Evolutionary conservation across 1,284 basidiomycete species (phyloP), one percentile per base, ranked within the genome.

Genomic region (Puccinia polysora): DNA sequence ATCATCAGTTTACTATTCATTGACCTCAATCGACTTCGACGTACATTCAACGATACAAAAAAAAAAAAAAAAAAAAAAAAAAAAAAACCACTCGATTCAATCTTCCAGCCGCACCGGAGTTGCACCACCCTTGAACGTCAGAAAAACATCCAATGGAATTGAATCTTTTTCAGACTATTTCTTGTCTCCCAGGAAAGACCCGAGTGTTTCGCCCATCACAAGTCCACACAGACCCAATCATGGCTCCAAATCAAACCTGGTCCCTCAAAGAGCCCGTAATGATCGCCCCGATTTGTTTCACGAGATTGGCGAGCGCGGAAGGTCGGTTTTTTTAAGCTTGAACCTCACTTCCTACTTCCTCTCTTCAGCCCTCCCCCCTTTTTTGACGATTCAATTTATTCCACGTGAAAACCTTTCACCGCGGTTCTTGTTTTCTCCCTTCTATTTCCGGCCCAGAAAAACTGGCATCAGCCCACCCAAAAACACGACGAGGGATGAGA

Each of bases 291-390:
- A 71, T 63, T 25, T 38, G 40, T 63, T 40, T 50, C 68, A 71
- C 45, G 68, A 71, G 34, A 71, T 71, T 25, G 68, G 68, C 10
- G 68, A 71, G 63, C 56, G 68, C 34, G 68, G 68, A 63, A 71
- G 68, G 68, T 71, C 10, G n/a, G 43, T 20, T 47, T 68, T 20
- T 58, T 34, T 25, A n/a, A n/a, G n/a, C 14, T 53, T 53, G 10
- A 53, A 10, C 8, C 20, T 25, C 50, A 10, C 23, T 10, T 53
- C 8, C 25, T n/a, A n/a, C n/a, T n/a, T n/a, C n/a, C n/a, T n/a
- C n/a, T n/a, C n/a, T n/a, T n/a, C n/a, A n/a, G n/a, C n/a, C n/a
- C n/a, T n/a, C n/a, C n/a, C n/a, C n/a, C n/a, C n/a, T n/a, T n/a
- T n/a, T n/a, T n/a, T n/a, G n/a, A n/a, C n/a, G n/a, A n/a, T n/a